Evolutionary conservation across 164 flowering plant genomes (phyloP).

Genomic region (Sextonia rubra): DNA sequence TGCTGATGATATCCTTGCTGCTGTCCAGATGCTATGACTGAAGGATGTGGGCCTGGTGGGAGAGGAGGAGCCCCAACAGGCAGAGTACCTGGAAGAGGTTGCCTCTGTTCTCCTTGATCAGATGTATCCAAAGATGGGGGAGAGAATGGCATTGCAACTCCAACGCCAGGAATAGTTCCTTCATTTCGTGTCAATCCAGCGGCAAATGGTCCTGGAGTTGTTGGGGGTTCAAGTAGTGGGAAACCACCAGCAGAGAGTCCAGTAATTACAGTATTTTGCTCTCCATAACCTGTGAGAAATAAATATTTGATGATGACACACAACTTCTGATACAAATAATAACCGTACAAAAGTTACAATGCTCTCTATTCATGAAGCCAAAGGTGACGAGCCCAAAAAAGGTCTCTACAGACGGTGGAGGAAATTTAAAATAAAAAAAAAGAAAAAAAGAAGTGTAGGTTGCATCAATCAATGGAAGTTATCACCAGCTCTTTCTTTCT

Average conservation of each 20-base stretch:
- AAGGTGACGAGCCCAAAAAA: too few species aligned
- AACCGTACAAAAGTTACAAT: too few species aligned
- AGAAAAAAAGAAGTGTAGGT: too few species aligned
- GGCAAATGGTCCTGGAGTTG: conserved; percentile 84
- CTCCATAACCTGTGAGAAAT: conserved; percentile 65
- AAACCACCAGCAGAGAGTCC: conserved; percentile 63
- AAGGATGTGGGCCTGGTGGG: conserved; percentile 96
- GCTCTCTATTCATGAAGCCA: too few species aligned
- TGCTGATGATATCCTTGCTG: conserved; percentile 78
- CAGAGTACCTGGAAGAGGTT: conserved; percentile 42
- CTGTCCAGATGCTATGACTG: conserved; percentile 45
- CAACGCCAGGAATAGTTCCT: conserved; percentile 95
- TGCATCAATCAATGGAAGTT: too few species aligned
- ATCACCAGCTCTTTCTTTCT: too few species aligned
- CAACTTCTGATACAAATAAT: background rate
- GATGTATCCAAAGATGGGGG: conserved; percentile 60
- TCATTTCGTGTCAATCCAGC: conserved; percentile 81
- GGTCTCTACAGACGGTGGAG: too few species aligned
- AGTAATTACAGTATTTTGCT: conserved; percentile 56
- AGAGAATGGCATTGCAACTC: conserved; percentile 86
- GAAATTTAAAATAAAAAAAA: too few species aligned
- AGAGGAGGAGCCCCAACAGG: conserved; percentile 88
- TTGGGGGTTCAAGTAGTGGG: conserved; percentile 54
- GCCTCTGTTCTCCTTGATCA: conserved; percentile 78
- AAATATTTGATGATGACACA: background rate